Evolutionary conservation across 2,329 filamentous ascomycete genomes (phyloP).

Genomic region (Trichoderma atrobrunneum): DNA sequence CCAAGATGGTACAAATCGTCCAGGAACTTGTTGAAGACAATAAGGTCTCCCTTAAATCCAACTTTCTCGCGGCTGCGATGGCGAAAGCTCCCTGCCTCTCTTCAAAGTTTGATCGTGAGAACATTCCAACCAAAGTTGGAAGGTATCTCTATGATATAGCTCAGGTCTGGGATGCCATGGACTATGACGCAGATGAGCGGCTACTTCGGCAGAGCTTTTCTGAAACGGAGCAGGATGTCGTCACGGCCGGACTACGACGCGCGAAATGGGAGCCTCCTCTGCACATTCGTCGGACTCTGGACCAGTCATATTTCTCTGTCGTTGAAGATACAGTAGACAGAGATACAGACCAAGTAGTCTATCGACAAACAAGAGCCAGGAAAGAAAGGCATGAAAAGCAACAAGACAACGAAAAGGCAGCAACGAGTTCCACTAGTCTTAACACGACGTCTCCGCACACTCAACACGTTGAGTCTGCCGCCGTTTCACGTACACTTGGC

Average conservation of each 20-base stretch:
- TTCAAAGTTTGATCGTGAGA: neutral
- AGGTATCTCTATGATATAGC: neutral
- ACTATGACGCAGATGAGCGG: neutral
- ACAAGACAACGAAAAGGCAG: neutral
- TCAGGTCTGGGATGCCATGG: neutral
- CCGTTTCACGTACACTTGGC: neutral
- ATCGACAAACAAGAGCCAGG: neutral
- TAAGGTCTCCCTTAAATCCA: accelerated
- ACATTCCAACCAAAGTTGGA: neutral
- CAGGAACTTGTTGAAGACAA: neutral
- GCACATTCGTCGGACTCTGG: neutral
- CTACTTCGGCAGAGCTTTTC: neutral
- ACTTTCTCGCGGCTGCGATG: neutral
- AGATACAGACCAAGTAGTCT: neutral
- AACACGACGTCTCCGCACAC: neutral
- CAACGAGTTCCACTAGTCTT: neutral
- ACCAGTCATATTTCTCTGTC: neutral
- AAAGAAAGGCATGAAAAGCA: neutral
- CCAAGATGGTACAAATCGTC: neutral
- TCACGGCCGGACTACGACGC: neutral
- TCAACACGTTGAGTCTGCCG: neutral
- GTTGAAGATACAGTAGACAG: neutral
- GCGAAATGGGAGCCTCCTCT: neutral
- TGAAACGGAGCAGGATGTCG: neutral
- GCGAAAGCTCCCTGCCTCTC: neutral